Conservation (phyloP, 176 grass and related monocot species). For the Miscanthus lutarioriparius region DNA sequence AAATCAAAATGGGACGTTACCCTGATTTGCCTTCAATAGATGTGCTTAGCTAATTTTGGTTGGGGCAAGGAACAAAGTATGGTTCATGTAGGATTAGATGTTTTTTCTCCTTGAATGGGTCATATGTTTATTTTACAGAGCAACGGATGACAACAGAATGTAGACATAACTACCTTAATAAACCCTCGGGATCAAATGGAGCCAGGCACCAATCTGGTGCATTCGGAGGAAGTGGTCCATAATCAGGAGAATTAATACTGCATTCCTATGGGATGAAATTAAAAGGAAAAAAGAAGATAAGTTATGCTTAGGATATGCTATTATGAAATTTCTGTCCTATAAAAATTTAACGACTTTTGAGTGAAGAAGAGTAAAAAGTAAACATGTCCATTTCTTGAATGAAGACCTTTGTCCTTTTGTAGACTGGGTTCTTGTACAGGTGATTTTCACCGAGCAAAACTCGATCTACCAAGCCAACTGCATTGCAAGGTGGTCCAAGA, state of each 20-base stretch:
- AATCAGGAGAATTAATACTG: conserved; percentile 93
- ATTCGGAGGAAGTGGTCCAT: conserved; percentile 77
- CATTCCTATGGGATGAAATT: conserved; percentile 62
- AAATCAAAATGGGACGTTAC: conserved; percentile 16
- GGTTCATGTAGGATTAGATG: neutral
- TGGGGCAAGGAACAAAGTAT: neutral
- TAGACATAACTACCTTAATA: conserved; percentile 65
- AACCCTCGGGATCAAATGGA: conserved; percentile 93
- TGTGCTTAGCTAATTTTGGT: conserved; percentile 20
- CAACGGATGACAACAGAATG: neutral
- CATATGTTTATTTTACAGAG: neutral
- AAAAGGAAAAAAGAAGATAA: conserved; percentile 4
- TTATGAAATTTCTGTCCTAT: neutral
- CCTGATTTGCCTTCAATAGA: conserved; percentile 17
- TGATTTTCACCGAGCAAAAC: conserved; percentile 80
- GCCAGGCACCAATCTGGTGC: conserved; percentile 85
- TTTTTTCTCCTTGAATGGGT: neutral
- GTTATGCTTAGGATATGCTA: neutral
- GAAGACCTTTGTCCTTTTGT: conserved; percentile 95
- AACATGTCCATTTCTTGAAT: neutral
- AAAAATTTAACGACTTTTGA: conserved; percentile 3
- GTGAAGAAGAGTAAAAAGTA: neutral
- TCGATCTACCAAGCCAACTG: conserved; percentile 79
- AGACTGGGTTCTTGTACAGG: conserved; percentile 79
- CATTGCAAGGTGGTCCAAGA: conserved; percentile 91